phyloP scores from a whole-genome alignment of 352 stramenopile genomes.

The Phytopythium cucurbitacearum region DNA sequence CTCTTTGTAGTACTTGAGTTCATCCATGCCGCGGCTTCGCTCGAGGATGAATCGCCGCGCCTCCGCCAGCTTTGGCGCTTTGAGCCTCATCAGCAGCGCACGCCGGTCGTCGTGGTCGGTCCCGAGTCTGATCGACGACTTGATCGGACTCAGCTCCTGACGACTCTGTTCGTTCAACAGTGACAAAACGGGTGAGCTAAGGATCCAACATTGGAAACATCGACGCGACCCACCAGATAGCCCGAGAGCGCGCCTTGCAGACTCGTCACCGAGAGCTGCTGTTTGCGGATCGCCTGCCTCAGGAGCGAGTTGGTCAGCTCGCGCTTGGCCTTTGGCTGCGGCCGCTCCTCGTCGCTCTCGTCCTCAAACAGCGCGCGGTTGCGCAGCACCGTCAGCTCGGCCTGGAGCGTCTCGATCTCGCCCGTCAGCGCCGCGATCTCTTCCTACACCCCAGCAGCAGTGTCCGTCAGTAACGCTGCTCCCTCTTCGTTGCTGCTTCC shows the following conservation, averaged over 20 bases:
- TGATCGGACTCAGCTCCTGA: slow-evolving; percentile 17
- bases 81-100: slow-evolving; percentile 18
- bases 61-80: slow-evolving; percentile 30
- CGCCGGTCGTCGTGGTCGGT: slow-evolving; percentile 13
- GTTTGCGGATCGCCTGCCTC: slow-evolving; percentile 18
- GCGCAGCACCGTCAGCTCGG: slow-evolving; percentile 5
- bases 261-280: slow-evolving; percentile 19
- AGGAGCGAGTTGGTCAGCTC: slow-evolving; percentile 20
- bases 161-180: slow-evolving; percentile 1
- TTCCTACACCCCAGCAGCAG: background rate
- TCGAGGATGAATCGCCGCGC: slow-evolving; percentile 30
- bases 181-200: background rate
- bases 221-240: slow-evolving; percentile 3
- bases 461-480: background rate
- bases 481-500: too few species aligned
- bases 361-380: slow-evolving; percentile 8
- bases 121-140: slow-evolving; percentile 32
- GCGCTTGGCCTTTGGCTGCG: slow-evolving; percentile 5
- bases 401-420: slow-evolving; percentile 12
- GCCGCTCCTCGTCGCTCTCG: slow-evolving; percentile 6
- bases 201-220: too few species aligned
- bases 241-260: slow-evolving; percentile 19
- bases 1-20: slow-evolving; percentile 15
- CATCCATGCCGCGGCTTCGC: slow-evolving; percentile 31
- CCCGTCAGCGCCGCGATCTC: slow-evolving; percentile 9